Evolutionary conservation across 2,329 filamentous ascomycete species (phyloP), one percentile per base, ranked within the genome.

Genomic region (Piedraia hortae): DNA sequence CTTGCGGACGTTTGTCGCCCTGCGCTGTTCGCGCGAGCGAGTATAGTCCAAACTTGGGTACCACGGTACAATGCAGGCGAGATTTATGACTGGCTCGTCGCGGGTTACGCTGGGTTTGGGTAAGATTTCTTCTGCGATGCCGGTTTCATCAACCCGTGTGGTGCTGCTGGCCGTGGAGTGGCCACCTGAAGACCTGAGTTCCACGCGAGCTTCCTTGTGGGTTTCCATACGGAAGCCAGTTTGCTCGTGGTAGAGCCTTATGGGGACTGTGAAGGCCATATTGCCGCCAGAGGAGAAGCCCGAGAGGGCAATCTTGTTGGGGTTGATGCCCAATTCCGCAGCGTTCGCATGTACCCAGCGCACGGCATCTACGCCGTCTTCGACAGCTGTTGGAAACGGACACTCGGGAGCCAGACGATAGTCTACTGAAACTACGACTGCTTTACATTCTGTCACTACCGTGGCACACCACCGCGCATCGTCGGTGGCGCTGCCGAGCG

Each of bases 251-350:
- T 55, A 53, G 2, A 67, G 41, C 9, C 60, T 54, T 14, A 68
- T 39, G 0, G 62, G 59, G 1, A 67, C 61, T 0, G 61, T 60
- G 29, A 67, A 59, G 18, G 53, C 53, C 42, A 68, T 53, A 37
- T 68, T 68, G 10, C 53, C 62, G 3, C 62, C 62, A 1, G 59
- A 61, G 1, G 59, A 64, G 43, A 69, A 69, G 11, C 62, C 62
- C 12, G 54, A 59, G 4, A 68, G 42, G 1, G 54, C 56, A 21
- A 67, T 54, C 23, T 59, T 57, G 14, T 54, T 50, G 2, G 53
- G 40, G 34, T 68, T 60, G 17, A 69, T 45, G 16, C 54, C 51
- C 14, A 67, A 40, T 22, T 62, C 56, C 4, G 49, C 42, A 0
- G 60, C 58, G 33, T 66, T 46, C 14, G 51, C 42, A 15, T 59